phyloP scores from a whole-genome alignment of 768 basidiomycete species.

The Leccinum uliginosum region DNA sequence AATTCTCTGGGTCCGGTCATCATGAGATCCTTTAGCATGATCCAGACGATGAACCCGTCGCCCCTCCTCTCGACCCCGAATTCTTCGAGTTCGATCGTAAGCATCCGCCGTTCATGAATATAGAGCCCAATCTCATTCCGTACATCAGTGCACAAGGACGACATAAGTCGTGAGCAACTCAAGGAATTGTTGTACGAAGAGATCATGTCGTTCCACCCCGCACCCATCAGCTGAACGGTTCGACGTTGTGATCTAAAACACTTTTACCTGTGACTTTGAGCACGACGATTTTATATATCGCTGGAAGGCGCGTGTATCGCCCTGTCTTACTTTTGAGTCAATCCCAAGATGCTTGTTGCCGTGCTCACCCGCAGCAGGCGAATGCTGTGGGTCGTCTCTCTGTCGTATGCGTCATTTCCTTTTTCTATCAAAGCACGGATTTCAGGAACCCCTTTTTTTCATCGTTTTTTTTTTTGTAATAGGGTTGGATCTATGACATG shows the following conservation, averaged over 20 bases:
- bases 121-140: not conserved
- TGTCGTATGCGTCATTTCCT: not conserved
- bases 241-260: not conserved
- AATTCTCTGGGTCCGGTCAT: not conserved
- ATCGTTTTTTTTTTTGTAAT: constrained; percentile 5
- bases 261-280: not conserved
- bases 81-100: constrained; percentile 97
- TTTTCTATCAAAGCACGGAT: constrained; percentile 2
- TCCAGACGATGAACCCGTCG: constrained; percentile 94
- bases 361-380: not conserved
- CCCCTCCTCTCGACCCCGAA: constrained; percentile 89
- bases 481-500: constrained; percentile 8
- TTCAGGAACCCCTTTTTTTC: not conserved
- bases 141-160: constrained; percentile 81
- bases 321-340: constrained; percentile 1
- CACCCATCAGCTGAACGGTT: constrained; percentile 39
- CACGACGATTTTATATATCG: constrained; percentile 4
- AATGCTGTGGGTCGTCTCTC: constrained; percentile 1
- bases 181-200: constrained; percentile 94
- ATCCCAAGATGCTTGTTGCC: not conserved
- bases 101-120: constrained; percentile 24
- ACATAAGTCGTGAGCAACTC: constrained; percentile 91
- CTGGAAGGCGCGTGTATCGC: constrained; percentile 1
- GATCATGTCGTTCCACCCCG: constrained; percentile 84
- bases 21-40: constrained; percentile 57